Evolutionary conservation across 495 filamentous ascomycete genomes (phyloP), one percentile per base, ranked within the genome.

Genomic region (Penicilliopsis zonata): DNA sequence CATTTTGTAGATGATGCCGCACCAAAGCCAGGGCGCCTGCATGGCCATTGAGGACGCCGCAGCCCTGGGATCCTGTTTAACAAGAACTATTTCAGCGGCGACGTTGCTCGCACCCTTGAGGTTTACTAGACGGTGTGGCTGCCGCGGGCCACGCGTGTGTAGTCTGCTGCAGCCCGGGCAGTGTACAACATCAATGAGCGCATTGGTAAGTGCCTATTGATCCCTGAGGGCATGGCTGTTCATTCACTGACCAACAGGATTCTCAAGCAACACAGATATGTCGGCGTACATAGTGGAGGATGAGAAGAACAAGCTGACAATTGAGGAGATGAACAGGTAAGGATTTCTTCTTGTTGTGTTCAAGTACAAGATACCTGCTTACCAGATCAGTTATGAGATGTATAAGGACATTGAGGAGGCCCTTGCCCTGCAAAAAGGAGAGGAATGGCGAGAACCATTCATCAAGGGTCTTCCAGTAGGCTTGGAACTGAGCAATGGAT

Each of bases 301-400:
- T 38, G 49, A 59, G 38, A 60, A 62, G 37, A 51, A 59, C 28
- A 62, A 63, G 18, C 37, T 70, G n/a, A 70, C 63, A 0, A 65
- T 68, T 21, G 63, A 68, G 35, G 63, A 70, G 30, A 70, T 70
- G 62, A 68, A 70, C 31, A 44, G 45, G 59, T 66, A 42, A 52
- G 63, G n/a, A n/a, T 55, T 2, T 7, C 10, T 12, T 13, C 12
- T 28, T 12, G 1, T 15, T 3, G 13, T 20, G 16, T 9, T 13
- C 16, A 22, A 15, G 17, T n/a, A 13, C 9, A 16, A 18, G 25
- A 8, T 7, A 7, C 21, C 38, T 52, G 34, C 52, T 28, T 23
- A 13, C 13, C 2, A 7, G 13, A 18, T 1, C 30, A 66, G 54
- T 18, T 70, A 69, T 35, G 60, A 70, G 36, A 67, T 70, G 66